Base-by-base conservation (phyloP, 768 basidiomycete genomes). In the Pulveroboletus sp. region DNA sequence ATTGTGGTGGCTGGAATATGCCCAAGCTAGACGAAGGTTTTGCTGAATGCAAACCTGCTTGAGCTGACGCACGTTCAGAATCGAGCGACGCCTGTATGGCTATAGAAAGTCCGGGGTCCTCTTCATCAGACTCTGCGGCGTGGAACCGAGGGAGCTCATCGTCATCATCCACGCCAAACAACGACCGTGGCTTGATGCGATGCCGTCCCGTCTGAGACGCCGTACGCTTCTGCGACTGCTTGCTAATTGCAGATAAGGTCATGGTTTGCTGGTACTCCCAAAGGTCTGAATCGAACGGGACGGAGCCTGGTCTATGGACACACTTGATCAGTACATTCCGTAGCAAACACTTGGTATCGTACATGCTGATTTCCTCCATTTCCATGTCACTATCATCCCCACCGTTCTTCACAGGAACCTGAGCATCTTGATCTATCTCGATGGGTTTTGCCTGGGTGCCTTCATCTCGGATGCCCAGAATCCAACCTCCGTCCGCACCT, bases 391-490 rank as follows among this genome's bases (percentile, higher is more conserved):
- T 77, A 8, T 81, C 80, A 56, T 71, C 75, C 11, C 70, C 75
- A 46, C 50, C 57, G 52, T 73, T 72, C 9, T 72, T 64, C 24
- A 66, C 59, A 33, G 57, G 56, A 33, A 49, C 68, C 31, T 69
- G 64, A 14, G 73, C 67, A n/a, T 85, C 81, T 36, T 78, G 77
- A 60, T 94, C 91, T 48, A 97, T 79, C 47, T 84, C 79, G 50
- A 97, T 97, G 6, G 94, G 94, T 56, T 90, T 91, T 43, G 82
- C 76, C 50, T 75, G 76, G 7, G 89, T 90, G 15, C 94, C 93
- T 45, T 89, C 81, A 58, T 96, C 91, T 42, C 89, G 77, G 37
- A 97, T 85, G 4, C 95, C 95, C 15, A 99, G 73, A 36, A 94
- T 83, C 95, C 96, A 99, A 1, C 96, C 96, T 2, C 94, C 93